Evolutionary conservation across 257 asterid genomes (phyloP), one percentile per base, ranked within the genome.

Genomic region (Striga asiatica): DNA sequence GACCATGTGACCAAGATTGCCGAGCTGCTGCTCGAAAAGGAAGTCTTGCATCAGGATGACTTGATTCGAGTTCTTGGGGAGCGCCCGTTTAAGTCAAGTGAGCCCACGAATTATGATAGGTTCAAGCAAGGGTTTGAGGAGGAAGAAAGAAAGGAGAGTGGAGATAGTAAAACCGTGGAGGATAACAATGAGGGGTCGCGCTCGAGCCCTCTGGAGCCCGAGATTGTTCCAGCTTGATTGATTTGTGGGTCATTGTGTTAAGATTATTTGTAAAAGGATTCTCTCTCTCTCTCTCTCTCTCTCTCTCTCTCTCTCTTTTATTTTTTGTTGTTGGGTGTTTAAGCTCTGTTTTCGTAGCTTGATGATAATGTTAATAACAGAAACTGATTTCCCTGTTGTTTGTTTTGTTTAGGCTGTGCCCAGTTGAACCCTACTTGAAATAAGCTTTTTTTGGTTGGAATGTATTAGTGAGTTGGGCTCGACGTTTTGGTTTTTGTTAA

Each of bases 1-100:
- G 94, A 85, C 41, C 76, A 75, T 0, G 85, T 89, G 9, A 70
- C 88, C 21, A 68, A 68, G 72, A 72, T 88, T 58, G 97, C 95
- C 11, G 89, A 85, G 54, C 17, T 85, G 50, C 50, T 85, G 66
- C 85, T 89, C 12, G 95, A 86, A 76, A 86, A 81, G 60, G 96
- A 89, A 68, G 92, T 84, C 12, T 68, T 89, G 58, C 88, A 81
- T 68, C 96, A 89, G 52, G 94, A 81, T 0, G 98, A 89, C 75
- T 72, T 86, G 84, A 68, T 74, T 14, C 68, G 58, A 3, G 71
- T 82, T 24, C 64, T 88, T 3, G 95, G 97, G 13, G 81, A 81
- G 62, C 82, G 96, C 0, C 91, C 98, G 5, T 88, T 81, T 37
- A 68, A 73, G 74, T 37, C 70, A 3, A 56, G 45, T 22, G 94